Conservation (phyloP, 1,284 basidiomycete genomes). For the Ustilago cynodontis region DNA sequence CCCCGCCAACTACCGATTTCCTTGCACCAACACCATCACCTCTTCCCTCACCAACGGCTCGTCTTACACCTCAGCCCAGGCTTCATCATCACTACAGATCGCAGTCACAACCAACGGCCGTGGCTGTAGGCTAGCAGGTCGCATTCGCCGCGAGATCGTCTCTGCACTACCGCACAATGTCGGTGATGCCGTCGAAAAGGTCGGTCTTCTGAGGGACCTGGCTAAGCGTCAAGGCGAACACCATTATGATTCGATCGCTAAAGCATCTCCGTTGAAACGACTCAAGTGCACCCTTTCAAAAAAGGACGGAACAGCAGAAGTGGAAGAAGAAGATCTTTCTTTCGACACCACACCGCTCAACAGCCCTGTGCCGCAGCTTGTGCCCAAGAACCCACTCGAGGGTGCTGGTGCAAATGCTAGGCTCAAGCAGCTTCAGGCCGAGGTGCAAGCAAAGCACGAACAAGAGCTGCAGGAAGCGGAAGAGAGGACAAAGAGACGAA, state of each 20-base stretch:
- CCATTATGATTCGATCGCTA: neutral
- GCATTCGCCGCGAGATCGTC: conserved; percentile 86
- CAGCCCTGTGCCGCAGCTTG: conserved; percentile 78
- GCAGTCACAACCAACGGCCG: conserved; percentile 91
- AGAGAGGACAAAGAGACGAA: conserved; percentile 61
- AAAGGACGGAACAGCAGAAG: conserved; percentile 41
- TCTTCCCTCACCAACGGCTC: neutral
- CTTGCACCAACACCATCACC: conserved; percentile 53
- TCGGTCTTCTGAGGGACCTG: conserved; percentile 79
- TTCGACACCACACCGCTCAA: conserved; percentile 75
- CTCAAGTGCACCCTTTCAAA: conserved; percentile 10
- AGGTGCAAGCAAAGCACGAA: conserved; percentile 29
- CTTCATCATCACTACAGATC: conserved; percentile 78
- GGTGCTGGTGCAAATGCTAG: conserved; percentile 3
- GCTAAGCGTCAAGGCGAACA: conserved; percentile 73
- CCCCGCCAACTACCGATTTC: conserved; percentile 86
- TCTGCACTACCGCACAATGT: conserved; percentile 80
- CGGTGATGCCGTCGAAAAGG: conserved; percentile 81
- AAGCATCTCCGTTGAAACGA: conserved; percentile 23
- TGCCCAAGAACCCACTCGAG: conserved; percentile 42
- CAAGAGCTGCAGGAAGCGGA: conserved; percentile 33
- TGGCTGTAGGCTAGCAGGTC: conserved; percentile 86
- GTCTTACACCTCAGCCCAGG: neutral
- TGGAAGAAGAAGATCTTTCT: conserved; percentile 60
- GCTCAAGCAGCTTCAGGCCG: conserved; percentile 18